Evolutionary conservation across 768 basidiomycete genomes (phyloP), one percentile per base, ranked within the genome.

Genomic region (Hortiboletus flavorubellus): DNA sequence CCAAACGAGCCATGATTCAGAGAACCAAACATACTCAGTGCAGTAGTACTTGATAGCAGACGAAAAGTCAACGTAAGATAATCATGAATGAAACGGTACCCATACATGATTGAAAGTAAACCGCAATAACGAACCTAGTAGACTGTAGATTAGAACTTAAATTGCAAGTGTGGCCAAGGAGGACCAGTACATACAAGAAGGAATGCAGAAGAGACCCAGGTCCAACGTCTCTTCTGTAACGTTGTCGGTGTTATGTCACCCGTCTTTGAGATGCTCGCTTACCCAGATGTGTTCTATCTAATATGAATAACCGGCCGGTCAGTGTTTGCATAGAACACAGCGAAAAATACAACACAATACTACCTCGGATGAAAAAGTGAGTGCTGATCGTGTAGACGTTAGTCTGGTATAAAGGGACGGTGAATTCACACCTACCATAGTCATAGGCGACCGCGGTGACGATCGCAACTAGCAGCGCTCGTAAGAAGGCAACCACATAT

Each of bases 241-340:
- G 16, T 10, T 3, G 31, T 59, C 34, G 49, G 18, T n/a, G 3
- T 12, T 10, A 5, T 8, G 37, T 30, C 5, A 3, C 5, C 3
- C 2, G 1, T 12, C 26, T 0, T 26, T 16, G 26, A 42, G n/a
- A 23, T n/a, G 12, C 8, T 8, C 9, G 2, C 57, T 30, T n/a
- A 48, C 59, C 59, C 59, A 60, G 4, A 59, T 43, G 10, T 60
- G 15, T 0, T 51, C 35, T n/a, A 59, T 37, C 59, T 60, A 23
- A 12, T n/a, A 8, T 12, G 15, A 14, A 31, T n/a, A 21, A 33
- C 16, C 37, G 1, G 18, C 10, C 4, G 2, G 11, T 8, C 2
- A 21, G 21, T 16, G 33, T 40, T 35, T 2, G 23, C 10, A 29
- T 30, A 12, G 34, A 41, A 31, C 2, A 12, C 14, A 3, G 30